Evolutionary conservation across 2,329 filamentous ascomycete species (phyloP).

Genomic region (Neopestalotiopsis clavispora): DNA sequence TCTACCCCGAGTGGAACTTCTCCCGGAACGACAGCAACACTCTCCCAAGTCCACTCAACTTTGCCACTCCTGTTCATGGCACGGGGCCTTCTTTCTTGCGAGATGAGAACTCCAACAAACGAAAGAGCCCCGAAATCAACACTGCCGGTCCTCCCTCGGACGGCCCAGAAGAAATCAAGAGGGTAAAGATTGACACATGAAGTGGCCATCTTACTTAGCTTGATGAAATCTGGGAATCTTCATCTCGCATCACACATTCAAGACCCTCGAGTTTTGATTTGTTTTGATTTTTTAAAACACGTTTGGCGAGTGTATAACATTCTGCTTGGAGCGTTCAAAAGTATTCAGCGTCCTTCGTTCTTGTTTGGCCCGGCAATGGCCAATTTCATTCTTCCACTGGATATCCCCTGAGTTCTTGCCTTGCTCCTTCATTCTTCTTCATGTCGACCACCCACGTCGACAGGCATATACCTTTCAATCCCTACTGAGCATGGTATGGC

Average conservation of each 20-base stretch:
- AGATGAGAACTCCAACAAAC: conserved; percentile 59
- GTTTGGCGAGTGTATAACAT: conserved; percentile 28
- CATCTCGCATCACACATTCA: not conserved
- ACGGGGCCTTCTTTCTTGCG: conserved; percentile 67
- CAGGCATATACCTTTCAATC: conserved; percentile 12
- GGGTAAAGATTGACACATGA: conserved; percentile 55
- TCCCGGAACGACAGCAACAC: conserved; percentile 77
- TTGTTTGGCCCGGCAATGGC: not conserved
- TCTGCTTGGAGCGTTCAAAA: conserved; percentile 20
- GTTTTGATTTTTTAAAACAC: conserved; percentile 14
- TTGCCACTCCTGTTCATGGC: conserved; percentile 77
- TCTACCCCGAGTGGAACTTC: conserved; percentile 92
- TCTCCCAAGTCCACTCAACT: conserved; percentile 89
- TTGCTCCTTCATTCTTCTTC: not conserved
- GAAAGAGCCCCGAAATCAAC: conserved; percentile 61
- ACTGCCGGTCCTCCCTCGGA: conserved; percentile 45
- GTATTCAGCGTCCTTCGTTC: conserved; percentile 11
- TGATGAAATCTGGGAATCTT: not conserved
- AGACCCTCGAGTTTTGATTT: not conserved
- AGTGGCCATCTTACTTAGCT: not conserved
- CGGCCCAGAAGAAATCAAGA: conserved; percentile 55
- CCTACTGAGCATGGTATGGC: conserved; percentile 15
- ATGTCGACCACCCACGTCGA: not conserved
- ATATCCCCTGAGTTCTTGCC: conserved; percentile 17
- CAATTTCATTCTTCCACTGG: conserved; percentile 3